Evolutionary conservation across 1,284 basidiomycete genomes (phyloP).

Genomic region (Cystobasidiaceae sp.): DNA sequence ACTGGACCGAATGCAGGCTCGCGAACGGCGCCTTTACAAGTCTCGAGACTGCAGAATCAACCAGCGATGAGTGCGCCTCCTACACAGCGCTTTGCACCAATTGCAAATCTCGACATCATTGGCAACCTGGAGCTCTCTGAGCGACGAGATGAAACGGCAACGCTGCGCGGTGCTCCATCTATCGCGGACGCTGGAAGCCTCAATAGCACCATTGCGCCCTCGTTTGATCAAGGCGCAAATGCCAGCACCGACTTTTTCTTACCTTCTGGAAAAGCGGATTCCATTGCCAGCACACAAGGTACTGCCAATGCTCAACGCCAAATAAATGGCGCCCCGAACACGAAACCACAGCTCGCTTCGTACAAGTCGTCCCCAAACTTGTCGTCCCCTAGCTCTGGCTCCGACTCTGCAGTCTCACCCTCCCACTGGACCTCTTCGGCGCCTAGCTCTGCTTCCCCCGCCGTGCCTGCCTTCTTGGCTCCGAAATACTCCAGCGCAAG

Average conservation of each 20-base stretch:
- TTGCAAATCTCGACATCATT: slow-evolving; percentile 10
- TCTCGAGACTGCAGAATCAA: background rate
- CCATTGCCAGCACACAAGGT: too few species aligned
- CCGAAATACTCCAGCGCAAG: too few species aligned
- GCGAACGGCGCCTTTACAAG: background rate
- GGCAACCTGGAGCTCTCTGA: background rate
- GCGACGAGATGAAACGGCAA: background rate
- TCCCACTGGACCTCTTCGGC: too few species aligned
- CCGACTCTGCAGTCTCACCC: too few species aligned
- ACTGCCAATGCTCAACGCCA: too few species aligned
- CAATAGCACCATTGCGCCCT: background rate
- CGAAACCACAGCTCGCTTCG: background rate
- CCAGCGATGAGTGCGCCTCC: background rate
- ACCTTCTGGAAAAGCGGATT: too few species aligned
- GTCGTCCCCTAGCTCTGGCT: background rate
- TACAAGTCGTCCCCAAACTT: slow-evolving; percentile 12
- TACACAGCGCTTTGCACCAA: slow-evolving; percentile 2
- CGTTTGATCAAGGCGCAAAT: background rate
- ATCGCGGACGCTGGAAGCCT: slow-evolving; percentile 7
- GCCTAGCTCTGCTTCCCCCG: too few species aligned
- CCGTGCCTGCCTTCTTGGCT: too few species aligned
- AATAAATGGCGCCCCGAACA: background rate
- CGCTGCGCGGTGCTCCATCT: background rate
- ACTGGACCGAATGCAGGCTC: too few species aligned
- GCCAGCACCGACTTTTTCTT: background rate